A percentile compares a stretch with the other conserved stretches of the same genome.
Conservation (phyloP, 2,329 filamentous ascomycete species). For the Coniochaeta ligniaria region DNA sequence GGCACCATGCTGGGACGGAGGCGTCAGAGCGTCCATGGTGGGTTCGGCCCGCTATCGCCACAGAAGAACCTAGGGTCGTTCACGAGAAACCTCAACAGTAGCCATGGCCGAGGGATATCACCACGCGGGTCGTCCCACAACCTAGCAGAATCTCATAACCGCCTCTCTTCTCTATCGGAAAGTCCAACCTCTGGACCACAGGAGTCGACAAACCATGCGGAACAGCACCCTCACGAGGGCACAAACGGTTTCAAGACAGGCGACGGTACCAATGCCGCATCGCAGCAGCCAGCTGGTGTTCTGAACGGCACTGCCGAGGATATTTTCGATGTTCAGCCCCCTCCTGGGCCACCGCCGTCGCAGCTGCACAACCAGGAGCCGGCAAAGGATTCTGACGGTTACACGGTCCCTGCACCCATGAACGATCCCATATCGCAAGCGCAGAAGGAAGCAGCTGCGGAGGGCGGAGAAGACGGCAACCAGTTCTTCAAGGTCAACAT, state of each 20-base stretch:
- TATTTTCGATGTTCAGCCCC: conserved; percentile 42
- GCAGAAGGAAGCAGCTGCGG: conserved; percentile 54
- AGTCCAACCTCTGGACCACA: conserved; percentile 35
- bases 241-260: conserved; percentile 38
- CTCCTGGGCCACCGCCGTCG: conserved; percentile 42
- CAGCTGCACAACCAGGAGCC: conserved; percentile 34
- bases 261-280: conserved; percentile 17
- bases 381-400: conserved; percentile 67
- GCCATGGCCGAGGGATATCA: conserved; percentile 51
- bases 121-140: conserved; percentile 54
- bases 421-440: conserved; percentile 65
- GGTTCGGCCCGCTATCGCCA: conserved; percentile 51
- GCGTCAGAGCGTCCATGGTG: conserved; percentile 58
- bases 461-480: conserved; percentile 47
- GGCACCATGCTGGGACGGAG: conserved; percentile 63
- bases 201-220: conserved; percentile 20
- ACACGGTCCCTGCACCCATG: conserved; percentile 59
- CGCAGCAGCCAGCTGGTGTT: not conserved
- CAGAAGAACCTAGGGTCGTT: conserved; percentile 48
- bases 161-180: conserved; percentile 52
- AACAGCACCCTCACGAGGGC: conserved; percentile 30
- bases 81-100: conserved; percentile 53
- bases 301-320: conserved; percentile 44
- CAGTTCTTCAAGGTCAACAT: conserved; percentile 75
- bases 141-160: conserved; percentile 43